These are phyloP conservation scores for Rhododendron kiyosumense DNA, from an alignment of 148 eudicot species.

Conservation along the genomic window DNA sequence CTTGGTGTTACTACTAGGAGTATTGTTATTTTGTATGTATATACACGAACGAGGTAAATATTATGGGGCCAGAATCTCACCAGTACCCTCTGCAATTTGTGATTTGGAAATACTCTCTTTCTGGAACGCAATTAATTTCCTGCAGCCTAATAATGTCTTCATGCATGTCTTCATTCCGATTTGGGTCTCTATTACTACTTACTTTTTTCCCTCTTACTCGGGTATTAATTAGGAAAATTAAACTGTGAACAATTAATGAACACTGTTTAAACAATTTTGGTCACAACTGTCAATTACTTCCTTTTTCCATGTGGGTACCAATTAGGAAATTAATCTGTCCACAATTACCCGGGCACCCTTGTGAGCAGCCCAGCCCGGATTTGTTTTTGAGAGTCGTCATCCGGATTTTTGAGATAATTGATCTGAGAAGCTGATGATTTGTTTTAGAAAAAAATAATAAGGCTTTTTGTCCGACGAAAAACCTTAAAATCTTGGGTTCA, in stretches of 20 bases:
- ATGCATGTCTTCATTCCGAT: constrained; percentile 19
- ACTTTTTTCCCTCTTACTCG: background rate
- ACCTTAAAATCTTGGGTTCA: too few species aligned
- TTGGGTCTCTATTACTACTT: background rate
- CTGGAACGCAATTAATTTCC: background rate
- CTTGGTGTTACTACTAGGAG: background rate
- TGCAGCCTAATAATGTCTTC: constrained; percentile 15
- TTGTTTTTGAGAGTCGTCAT: too few species aligned
- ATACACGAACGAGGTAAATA: too few species aligned
- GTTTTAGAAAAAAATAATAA: too few species aligned
- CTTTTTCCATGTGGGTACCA: background rate
- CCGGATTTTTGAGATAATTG: too few species aligned
- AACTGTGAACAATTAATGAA: too few species aligned
- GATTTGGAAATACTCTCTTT: background rate
- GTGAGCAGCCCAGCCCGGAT: too few species aligned
- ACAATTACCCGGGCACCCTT: background rate
- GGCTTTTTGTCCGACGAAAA: too few species aligned
- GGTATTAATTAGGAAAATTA: background rate
- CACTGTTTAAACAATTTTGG: too few species aligned
- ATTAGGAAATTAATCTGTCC: background rate
- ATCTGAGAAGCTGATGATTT: too few species aligned
- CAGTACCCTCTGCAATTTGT: background rate
- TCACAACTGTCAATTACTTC: too few species aligned
- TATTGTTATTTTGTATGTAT: too few species aligned
- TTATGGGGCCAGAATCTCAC: background rate